phyloP scores from a whole-genome alignment of 2,329 filamentous ascomycete species.

The Pseudocercospora vitis region DNA sequence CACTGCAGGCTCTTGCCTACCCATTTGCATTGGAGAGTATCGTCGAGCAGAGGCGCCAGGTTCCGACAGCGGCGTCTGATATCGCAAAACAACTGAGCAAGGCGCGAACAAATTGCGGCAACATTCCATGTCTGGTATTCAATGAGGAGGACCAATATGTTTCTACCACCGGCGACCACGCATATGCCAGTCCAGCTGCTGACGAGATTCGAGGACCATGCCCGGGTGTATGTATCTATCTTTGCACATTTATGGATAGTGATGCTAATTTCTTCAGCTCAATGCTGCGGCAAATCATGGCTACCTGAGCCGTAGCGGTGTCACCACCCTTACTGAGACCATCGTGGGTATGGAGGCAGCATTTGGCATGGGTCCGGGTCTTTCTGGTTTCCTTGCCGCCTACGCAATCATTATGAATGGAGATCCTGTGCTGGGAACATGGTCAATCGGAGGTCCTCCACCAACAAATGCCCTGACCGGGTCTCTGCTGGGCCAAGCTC shows the following conservation, averaged over 20 bases:
- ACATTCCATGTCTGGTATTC: conserved; percentile 19
- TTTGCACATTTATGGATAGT: not conserved
- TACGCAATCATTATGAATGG: conserved; percentile 33
- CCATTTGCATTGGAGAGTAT: conserved; percentile 12
- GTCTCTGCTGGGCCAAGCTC: conserved; percentile 26
- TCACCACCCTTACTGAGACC: conserved; percentile 18
- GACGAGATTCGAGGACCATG: conserved; percentile 20
- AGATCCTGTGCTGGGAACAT: conserved; percentile 18
- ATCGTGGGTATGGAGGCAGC: conserved; percentile 19
- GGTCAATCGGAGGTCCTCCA: conserved; percentile 35
- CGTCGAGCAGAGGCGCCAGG: conserved; percentile 5
- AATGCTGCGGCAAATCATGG: conserved; percentile 32
- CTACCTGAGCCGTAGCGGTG: conserved; percentile 18
- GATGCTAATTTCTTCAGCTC: not conserved
- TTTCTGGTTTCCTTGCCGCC: conserved; percentile 32
- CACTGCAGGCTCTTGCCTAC: conserved; percentile 3
- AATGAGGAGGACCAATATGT: conserved; percentile 17
- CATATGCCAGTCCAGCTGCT: conserved; percentile 10
- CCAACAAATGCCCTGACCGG: conserved; percentile 15
- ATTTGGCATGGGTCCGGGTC: conserved; percentile 16
- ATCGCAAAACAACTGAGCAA: conserved; percentile 10
- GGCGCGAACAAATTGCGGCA: conserved; percentile 18
- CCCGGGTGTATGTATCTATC: conserved; percentile 5
- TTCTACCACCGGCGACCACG: conserved; percentile 17
- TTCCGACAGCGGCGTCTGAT: conserved; percentile 5